These are phyloP conservation scores for Phytophthora capsici DNA, from an alignment of 352 stramenopile species.

Conservation along the genomic window DNA sequence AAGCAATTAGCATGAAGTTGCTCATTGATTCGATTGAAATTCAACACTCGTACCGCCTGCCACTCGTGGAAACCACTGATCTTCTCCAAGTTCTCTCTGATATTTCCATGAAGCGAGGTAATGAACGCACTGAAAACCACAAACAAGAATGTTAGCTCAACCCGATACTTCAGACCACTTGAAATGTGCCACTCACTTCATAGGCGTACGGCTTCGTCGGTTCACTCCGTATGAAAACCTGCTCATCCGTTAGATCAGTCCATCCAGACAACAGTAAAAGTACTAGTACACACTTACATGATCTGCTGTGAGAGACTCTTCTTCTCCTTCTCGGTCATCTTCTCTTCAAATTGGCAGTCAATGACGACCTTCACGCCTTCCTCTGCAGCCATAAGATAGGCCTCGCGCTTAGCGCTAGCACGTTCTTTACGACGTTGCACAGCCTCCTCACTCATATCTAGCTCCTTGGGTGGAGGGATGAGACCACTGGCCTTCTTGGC, in stretches of 20 bases:
- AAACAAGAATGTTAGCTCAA: neutral
- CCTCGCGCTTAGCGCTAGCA: slow-evolving; percentile 70
- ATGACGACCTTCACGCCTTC: slow-evolving; percentile 88
- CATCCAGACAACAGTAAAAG: slow-evolving; percentile 4
- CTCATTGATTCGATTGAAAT: neutral
- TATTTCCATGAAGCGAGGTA: slow-evolving; percentile 79
- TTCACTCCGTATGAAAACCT: slow-evolving; percentile 90
- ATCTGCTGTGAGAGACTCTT: slow-evolving; percentile 95
- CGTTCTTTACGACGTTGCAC: slow-evolving; percentile 70
- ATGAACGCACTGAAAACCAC: slow-evolving; percentile 52
- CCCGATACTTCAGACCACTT: neutral
- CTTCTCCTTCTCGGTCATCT: slow-evolving; percentile 94
- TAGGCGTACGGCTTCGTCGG: slow-evolving; percentile 55
- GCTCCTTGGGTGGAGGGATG: slow-evolving; percentile 44
- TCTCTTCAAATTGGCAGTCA: slow-evolving; percentile 94
- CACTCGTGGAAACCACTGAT: slow-evolving; percentile 92
- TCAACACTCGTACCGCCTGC: slow-evolving; percentile 51
- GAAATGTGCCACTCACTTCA: slow-evolving; percentile 40
- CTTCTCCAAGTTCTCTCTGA: slow-evolving; percentile 84
- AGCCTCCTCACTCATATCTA: slow-evolving; percentile 85
- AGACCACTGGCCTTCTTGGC: slow-evolving; percentile 34
- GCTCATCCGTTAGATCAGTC: neutral
- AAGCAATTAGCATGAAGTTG: neutral
- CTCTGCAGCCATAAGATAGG: slow-evolving; percentile 84
- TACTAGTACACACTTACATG: slow-evolving; percentile 68